Percentiles rank a stretch among this genome's conserved stretches.
Conservation (phyloP, 176 grass and related monocot genomes). For the Ananas comosus region DNA sequence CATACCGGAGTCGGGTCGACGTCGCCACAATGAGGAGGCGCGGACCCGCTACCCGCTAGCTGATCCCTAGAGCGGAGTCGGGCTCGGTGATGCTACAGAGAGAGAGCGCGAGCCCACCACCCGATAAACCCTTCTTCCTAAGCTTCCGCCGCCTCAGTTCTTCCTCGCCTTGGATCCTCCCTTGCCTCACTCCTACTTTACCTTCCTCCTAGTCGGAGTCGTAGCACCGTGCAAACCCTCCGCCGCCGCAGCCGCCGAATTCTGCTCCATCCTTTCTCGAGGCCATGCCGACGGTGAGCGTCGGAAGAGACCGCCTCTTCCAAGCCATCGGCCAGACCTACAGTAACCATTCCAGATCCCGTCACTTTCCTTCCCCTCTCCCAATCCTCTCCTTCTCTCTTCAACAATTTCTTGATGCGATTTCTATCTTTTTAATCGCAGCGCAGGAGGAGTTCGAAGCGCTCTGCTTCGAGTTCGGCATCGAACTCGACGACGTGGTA, state of each 20-base stretch:
- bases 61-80: no score
- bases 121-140: no score
- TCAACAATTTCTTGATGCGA: constrained; percentile 4
- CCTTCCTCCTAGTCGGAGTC: no score
- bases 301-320: constrained; percentile 66
- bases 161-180: no score
- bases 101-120: no score
- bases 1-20: no score
- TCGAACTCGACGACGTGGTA: constrained; percentile 97
- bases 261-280: neutral
- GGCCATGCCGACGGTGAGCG: constrained; percentile 55
- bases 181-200: no score
- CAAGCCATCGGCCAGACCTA: constrained; percentile 39
- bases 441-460: constrained; percentile 74
- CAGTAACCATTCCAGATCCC: constrained; percentile 23
- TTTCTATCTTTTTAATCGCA: constrained; percentile 16
- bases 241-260: neutral
- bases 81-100: no score
- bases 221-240: neutral
- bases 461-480: constrained; percentile 89
- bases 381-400: neutral
- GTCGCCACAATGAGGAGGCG: no score
- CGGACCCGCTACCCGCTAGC: no score
- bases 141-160: no score
- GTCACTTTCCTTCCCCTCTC: no score